Percentiles rank a stretch among this genome's conserved stretches.
Conservation (phyloP, 306 rosid species). For the Chamaecrista fasciculata region DNA sequence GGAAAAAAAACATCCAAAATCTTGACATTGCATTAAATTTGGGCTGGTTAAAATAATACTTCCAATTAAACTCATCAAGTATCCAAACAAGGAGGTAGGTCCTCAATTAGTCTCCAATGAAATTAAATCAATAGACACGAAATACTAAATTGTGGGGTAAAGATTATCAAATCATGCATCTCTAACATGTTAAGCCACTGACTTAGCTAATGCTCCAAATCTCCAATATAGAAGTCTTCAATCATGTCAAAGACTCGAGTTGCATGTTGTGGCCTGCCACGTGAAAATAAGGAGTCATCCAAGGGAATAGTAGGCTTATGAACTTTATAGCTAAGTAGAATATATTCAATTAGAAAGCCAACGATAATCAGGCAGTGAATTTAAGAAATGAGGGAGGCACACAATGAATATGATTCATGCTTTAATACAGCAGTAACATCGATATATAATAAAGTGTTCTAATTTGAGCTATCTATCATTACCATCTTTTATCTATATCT, state of each 20-base stretch:
- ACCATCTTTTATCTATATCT: background rate
- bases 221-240: constrained; percentile 77
- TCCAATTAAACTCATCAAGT: background rate
- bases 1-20: background rate
- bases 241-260: constrained; percentile 92
- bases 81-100: background rate
- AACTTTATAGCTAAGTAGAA: background rate
- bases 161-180: constrained; percentile 20
- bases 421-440: background rate
- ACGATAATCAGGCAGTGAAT: constrained; percentile 1
- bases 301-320: background rate
- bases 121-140: constrained; percentile 6
- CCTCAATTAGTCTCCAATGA: constrained; percentile 16
- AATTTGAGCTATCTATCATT: background rate
- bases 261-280: constrained; percentile 86
- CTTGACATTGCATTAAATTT: background rate
- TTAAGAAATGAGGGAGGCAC: background rate
- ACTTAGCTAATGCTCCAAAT: constrained; percentile 46
- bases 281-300: constrained; percentile 16
- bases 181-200: constrained; percentile 1
- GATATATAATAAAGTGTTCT: background rate
- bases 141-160: constrained; percentile 12
- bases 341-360: constrained; percentile 4
- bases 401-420: background rate
- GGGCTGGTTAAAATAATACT: background rate